Base-by-base conservation (phyloP, 176 grass and related monocot genomes). In the Poa pratensis region DNA sequence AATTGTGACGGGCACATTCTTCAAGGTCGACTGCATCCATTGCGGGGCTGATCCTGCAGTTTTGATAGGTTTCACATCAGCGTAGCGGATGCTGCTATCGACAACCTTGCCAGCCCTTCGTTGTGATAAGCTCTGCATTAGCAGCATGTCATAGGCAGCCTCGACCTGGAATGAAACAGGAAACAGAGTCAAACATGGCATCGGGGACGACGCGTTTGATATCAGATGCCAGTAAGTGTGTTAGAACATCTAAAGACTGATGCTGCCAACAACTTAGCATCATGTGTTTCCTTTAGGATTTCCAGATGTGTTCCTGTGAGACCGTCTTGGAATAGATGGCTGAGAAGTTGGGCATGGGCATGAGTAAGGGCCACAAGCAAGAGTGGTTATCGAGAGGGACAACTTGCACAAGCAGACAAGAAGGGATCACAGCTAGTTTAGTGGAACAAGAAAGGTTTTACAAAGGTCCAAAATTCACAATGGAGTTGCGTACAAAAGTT, bases 71-170 rank as follows among this genome's bases (percentile, higher is more conserved):
- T 96, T 99, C 79, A 96, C 96, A 91, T 99, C 96, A 73, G 96
- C 96, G 82, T 92, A 99, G 27, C 88, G 92, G 79, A 99, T 92
- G 69, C 82, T 87, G 70, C 19, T 96, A 78, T 89, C 86, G 73
- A 75, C 94, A 80, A 99, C 97, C 82, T 99, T 99, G 83, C 97
- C 97, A 79, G 92, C 78, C 75, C 93, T 88, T 55, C 97, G 58
- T 68, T 86, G 88, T 2, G 90, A 94, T 34, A 99, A 87, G 61
- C 97, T 96, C 84, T 94, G 89, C 97, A 99, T 94, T 69, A 99
- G 92, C 84, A 99, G 55, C 67, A 87, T 96, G 37, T 96, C 97
- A 77, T 99, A 99, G 77, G 97, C 97, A 74, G 90, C 86, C 78
- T 99, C 97, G 27, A 99, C 87, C 97, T 99, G 92, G 78, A 89